Base-by-base conservation (phyloP, 1,284 basidiomycete genomes). In the Sanguinoderma infundibulare region DNA sequence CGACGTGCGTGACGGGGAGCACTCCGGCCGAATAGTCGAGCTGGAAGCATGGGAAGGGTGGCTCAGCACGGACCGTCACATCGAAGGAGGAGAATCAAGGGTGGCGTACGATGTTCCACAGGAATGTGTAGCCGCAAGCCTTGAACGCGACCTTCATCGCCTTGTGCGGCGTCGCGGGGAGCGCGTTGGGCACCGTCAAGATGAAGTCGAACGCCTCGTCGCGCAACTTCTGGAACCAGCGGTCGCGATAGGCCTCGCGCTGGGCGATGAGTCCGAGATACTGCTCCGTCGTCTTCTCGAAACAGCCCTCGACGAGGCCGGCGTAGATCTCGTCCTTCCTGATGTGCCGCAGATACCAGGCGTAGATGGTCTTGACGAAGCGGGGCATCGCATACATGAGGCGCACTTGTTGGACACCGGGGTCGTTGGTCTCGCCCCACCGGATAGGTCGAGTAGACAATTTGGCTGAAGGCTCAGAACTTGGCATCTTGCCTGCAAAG, bases 21-120 rank as follows among this genome's bases (percentile, higher is more conserved):
- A 91, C 84, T 2, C 90, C 91, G 0, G 89, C 89, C 0, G 89
- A 79, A 40, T 84, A 87, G 69, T 94, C 91, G 47, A 92, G 79
- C 77, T 94, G 72, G 30, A 47, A n/a, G n/a, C n/a, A n/a, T 0
- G 4, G 17, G n/a, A 7, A 39, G 22, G 14, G 14, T 1, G 10
- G 20, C n/a, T 51, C n/a, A 36, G 49, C 20, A 24, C 12, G 12
- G 32, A 20, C 9, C n/a, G 12, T 20, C 6, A 4, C 2, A 3
- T 24, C 30, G 12, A 22, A n/a, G 17, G 49, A 6, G 60, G 42
- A 34, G n/a, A n/a, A n/a, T 34, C n/a, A n/a, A n/a, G n/a, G n/a
- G 55, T 40, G 28, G 12, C n/a, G 75, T 67, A 88, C 87, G 66
- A 90, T 71, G 63, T 85, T 90, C 73, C 83, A 89, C 59, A 90